Conservation (phyloP, 129 eudicot species). For the Centella asiatica region DNA sequence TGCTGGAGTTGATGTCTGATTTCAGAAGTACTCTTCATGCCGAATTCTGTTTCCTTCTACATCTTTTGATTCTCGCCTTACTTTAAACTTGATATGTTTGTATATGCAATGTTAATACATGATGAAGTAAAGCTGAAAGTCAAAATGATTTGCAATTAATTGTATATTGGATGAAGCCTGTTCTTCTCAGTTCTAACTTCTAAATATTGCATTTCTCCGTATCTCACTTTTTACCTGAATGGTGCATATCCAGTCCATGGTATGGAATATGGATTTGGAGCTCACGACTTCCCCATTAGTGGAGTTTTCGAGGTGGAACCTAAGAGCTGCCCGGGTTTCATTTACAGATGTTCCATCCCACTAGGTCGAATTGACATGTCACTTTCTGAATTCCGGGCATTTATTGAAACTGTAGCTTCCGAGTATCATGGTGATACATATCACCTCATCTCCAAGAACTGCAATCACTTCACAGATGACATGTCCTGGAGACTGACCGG, state of each 20-base stretch:
- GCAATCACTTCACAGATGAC: constrained; percentile 84
- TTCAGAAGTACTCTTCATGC: background rate
- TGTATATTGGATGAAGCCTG: background rate
- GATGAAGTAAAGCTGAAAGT: too few relatives aligned
- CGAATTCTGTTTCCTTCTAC: background rate
- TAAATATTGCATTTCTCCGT: background rate
- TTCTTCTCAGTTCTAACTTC: background rate
- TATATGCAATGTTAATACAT: background rate
- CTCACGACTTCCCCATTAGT: constrained; percentile 75
- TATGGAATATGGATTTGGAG: constrained; percentile 89
- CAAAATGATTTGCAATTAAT: background rate
- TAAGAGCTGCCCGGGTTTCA: constrained; percentile 68
- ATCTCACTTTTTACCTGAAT: background rate
- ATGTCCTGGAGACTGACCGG: constrained; percentile 51
- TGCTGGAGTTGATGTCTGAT: background rate
- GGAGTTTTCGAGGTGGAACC: constrained; percentile 95
- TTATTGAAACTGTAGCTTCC: constrained; percentile 61
- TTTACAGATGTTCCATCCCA: constrained; percentile 61
- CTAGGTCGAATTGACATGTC: constrained; percentile 52
- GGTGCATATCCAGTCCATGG: constrained; percentile 52
- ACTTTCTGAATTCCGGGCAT: constrained; percentile 44
- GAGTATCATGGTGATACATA: constrained; percentile 85
- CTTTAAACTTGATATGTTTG: background rate
- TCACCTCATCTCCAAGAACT: constrained; percentile 72
- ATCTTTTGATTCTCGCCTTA: background rate